Evolutionary conservation across 1,284 basidiomycete species (phyloP).

Genomic region (Malassezia psittaci): DNA sequence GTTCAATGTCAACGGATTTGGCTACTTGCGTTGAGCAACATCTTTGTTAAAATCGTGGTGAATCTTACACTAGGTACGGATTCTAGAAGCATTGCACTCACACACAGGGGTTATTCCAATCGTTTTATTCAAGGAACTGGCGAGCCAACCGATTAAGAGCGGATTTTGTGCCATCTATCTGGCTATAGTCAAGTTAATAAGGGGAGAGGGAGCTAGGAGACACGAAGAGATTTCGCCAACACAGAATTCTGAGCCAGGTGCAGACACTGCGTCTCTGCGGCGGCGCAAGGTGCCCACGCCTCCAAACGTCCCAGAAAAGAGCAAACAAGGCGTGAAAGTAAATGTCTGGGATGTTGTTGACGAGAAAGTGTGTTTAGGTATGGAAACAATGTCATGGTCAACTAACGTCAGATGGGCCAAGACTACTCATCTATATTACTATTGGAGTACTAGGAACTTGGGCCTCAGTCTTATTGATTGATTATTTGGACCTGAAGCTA

Average conservation of each 20-base stretch:
- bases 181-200: neutral
- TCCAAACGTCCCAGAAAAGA: too few species aligned
- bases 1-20: neutral
- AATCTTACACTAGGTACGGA: neutral
- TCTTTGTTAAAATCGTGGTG: neutral
- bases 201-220: neutral
- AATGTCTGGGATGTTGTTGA: neutral
- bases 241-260: neutral
- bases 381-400: neutral
- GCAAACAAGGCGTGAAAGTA: too few species aligned
- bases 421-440: conserved; percentile 8
- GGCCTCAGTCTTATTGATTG: neutral
- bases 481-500: conserved; percentile 6
- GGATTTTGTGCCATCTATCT: neutral
- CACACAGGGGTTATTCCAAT: conserved; percentile 3
- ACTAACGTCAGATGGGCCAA: neutral
- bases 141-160: conserved; percentile 2
- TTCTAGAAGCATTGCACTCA: neutral
- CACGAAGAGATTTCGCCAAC: neutral
- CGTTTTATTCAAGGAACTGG: conserved; percentile 3
- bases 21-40: neutral
- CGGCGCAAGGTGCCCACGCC: too few species aligned
- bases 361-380: neutral
- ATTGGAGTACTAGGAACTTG: conserved; percentile 8
- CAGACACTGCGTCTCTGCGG: too few species aligned